Evolutionary conservation across 441 rosid species (phyloP).

Genomic region (Erodium moschatum): DNA sequence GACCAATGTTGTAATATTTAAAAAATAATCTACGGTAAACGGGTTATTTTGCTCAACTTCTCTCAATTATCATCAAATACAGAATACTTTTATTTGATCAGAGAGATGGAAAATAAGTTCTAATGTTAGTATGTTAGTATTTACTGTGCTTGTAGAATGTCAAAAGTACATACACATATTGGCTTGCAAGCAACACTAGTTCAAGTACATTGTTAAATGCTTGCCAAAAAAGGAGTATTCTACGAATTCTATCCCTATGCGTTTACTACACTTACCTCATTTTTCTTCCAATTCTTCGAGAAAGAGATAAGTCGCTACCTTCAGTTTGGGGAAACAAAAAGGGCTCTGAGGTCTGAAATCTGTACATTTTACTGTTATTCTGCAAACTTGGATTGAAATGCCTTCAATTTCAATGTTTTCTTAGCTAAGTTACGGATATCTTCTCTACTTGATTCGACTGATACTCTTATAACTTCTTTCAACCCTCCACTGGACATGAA

Average conservation of each 20-base stretch:
- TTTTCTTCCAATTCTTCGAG: background rate
- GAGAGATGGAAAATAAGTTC: background rate
- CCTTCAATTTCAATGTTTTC: conserved; percentile 54
- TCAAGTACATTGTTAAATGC: background rate
- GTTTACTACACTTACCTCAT: background rate
- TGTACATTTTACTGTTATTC: conserved; percentile 14
- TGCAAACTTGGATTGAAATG: conserved; percentile 31
- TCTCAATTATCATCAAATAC: no score
- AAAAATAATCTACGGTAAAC: background rate
- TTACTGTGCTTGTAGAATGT: background rate
- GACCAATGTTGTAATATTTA: background rate
- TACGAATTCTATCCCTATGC: background rate
- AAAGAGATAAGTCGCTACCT: background rate
- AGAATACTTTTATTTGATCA: background rate
- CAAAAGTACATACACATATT: no score
- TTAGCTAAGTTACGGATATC: conserved; percentile 79
- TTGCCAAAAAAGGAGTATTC: background rate
- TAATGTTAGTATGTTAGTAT: background rate
- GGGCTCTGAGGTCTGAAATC: background rate
- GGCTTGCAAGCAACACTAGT: background rate
- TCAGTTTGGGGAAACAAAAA: background rate
- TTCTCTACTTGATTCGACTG: conserved; percentile 70
- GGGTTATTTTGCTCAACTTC: no score
- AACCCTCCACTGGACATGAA: conserved; percentile 53
- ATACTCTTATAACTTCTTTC: conserved; percentile 58